Conservation (phyloP, 257 asterid species). For the Knoxia roxburghii region DNA sequence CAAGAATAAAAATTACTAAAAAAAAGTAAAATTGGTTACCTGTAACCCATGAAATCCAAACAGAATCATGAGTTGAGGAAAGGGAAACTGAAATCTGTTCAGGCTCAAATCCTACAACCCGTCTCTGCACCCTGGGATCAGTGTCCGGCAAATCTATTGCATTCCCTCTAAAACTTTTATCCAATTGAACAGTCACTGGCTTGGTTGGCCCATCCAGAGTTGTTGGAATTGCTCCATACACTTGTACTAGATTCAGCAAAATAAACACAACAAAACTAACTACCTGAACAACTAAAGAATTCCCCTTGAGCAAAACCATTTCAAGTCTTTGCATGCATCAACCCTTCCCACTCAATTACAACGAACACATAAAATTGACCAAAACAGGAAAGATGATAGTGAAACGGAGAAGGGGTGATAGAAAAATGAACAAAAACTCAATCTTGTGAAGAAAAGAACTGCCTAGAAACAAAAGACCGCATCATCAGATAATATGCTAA, state of each 20-base stretch:
- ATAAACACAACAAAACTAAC: constrained; percentile 15
- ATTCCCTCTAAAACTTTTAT: constrained; percentile 63
- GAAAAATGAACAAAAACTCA: neutral
- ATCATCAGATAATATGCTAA: constrained; percentile 12
- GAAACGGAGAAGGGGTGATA: neutral
- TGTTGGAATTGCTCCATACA: constrained; percentile 45
- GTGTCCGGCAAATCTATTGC: constrained; percentile 78
- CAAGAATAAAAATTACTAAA: neutral
- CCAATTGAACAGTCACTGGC: constrained; percentile 75
- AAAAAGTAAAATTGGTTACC: constrained; percentile 31
- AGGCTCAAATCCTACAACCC: constrained; percentile 59
- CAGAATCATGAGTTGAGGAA: constrained; percentile 61
- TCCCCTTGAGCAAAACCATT: constrained; percentile 20
- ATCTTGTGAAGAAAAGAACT: neutral
- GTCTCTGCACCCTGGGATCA: constrained; percentile 74
- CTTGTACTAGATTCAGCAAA: constrained; percentile 23
- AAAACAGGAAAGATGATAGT: neutral
- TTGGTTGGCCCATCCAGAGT: constrained; percentile 81
- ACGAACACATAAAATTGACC: neutral
- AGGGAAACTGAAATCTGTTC: constrained; percentile 86
- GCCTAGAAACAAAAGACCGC: constrained; percentile 2
- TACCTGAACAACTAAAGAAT: neutral
- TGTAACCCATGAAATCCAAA: constrained; percentile 95
- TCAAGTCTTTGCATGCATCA: constrained; percentile 9
- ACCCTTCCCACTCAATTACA: neutral